Conservation (phyloP, 169 alveolate genomes). For the Cystoisospora suis region DNA sequence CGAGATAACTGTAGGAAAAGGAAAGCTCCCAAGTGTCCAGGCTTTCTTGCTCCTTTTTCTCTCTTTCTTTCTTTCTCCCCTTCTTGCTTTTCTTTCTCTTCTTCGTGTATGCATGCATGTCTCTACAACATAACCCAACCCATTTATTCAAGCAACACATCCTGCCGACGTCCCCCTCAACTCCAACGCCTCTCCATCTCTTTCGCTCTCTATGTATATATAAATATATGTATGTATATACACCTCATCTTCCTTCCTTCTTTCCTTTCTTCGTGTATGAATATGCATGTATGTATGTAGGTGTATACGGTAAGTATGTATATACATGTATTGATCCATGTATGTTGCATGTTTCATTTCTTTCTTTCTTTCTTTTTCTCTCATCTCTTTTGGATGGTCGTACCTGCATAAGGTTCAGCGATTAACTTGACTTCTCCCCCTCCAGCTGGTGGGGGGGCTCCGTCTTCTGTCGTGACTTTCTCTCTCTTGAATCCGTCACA, state of each 20-base stretch:
- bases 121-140: no score
- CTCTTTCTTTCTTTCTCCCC: no score
- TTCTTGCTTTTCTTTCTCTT: no score
- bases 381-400: neutral
- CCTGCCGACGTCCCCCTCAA: neutral
- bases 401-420: conserved; percentile 51
- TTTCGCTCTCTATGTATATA: no score
- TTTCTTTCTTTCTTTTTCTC: neutral
- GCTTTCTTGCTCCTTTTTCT: no score
- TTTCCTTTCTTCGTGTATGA: no score
- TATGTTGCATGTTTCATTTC: neutral
- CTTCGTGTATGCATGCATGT: no score
- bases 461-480: conserved; percentile 20
- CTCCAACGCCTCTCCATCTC: neutral
- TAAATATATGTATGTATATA: no score
- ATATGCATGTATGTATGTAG: neutral
- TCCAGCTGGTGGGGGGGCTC: neutral
- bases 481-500: conserved; percentile 32
- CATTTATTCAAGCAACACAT: no score
- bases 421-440: neutral
- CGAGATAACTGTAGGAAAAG: no score
- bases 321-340: neutral
- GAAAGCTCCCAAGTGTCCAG: no score
- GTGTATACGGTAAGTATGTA: neutral
- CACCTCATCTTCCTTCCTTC: no score